phyloP scores from a whole-genome alignment of 2,329 filamentous ascomycete species.

The Ascochyta viciae-villosae region DNA sequence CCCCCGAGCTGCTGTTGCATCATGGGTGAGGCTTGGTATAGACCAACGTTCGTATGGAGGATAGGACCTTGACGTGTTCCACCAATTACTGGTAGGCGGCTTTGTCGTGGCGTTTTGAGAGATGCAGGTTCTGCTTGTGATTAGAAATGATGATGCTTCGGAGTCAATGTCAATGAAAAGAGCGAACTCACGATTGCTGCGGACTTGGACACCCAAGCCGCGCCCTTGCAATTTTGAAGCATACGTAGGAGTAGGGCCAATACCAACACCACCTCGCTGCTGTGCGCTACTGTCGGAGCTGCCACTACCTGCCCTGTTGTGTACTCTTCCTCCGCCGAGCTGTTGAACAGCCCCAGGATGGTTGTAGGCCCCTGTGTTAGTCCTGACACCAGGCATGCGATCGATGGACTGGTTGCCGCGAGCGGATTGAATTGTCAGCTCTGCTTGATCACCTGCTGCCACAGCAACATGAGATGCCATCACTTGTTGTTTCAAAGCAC shows the following conservation, averaged over 20 bases:
- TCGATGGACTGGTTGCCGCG: conserved; percentile 41
- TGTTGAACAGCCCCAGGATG: conserved; percentile 28
- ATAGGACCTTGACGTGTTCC: conserved; percentile 34
- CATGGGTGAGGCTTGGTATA: conserved; percentile 43
- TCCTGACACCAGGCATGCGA: conserved; percentile 38
- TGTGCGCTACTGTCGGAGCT: conserved; percentile 37
- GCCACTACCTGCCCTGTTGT: conserved; percentile 31
- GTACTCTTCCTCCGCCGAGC: conserved; percentile 17
- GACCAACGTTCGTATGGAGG: conserved; percentile 22
- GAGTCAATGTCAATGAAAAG: background rate
- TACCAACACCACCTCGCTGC: conserved; percentile 27
- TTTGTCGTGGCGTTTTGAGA: conserved; percentile 38
- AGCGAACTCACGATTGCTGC: conserved; percentile 32
- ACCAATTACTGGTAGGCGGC: conserved; percentile 39
- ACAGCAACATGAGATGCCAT: conserved; percentile 62
- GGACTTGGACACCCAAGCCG: conserved; percentile 19
- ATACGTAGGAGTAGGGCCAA: conserved; percentile 23
- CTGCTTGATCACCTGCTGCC: conserved; percentile 60
- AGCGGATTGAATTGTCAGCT: conserved; percentile 36
- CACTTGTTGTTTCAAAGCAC: conserved; percentile 62
- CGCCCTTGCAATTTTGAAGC: conserved; percentile 31
- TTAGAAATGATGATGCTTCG: background rate
- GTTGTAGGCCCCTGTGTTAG: conserved; percentile 31
- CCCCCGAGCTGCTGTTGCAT: conserved; percentile 42
- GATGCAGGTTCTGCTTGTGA: conserved; percentile 30